Base-by-base conservation (phyloP, 129 eudicot genomes). In the Flaveria ramosissima region DNA sequence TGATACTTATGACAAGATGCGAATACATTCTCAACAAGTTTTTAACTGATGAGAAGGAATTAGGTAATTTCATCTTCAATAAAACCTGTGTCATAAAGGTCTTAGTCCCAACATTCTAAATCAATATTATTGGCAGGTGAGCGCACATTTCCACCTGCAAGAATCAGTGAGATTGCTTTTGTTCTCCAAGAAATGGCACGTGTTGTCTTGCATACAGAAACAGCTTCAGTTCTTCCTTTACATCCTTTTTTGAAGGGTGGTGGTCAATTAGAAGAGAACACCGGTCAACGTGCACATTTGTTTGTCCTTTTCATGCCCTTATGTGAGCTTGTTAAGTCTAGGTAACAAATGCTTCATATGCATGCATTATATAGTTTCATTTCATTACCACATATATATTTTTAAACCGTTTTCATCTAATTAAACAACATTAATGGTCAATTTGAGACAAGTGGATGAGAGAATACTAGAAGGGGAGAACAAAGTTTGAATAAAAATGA, bases 131-230 rank as follows among this genome's bases (percentile, higher is more conserved):
- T 3, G 79, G 80, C 81, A 95, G 99, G 99, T 77, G 95, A 92
- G n/a, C 89, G 84, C 50, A 76, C 88, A 57, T 86, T 95, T 64
- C 99, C 99, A 0, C 13, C 83, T 7, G 90, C 96, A 56, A 88
- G 99, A 81, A 78, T 89, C 23, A 95, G 91, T 76, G 99, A 95
- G 85, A 88, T 84, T 65, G 82, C 88, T 1, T 91, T 81, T 86
- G 91, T 89, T 12, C 97, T 95, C 74, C 90, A 86, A 83, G 96
- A 88, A 87, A 89, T 92, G 81, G 92, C 96, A 9, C 89, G 83
- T 47, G 86, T 95, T 84, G 68, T 83, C 46, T 78, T 95, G 77
- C 96, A 91, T 79, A 72, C 87, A 36, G 89, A 92, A 55, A 88
- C 96, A 7, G 90, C 84, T 16, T 84, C 89, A 2, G 86, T 86